Evolutionary conservation across 2,329 filamentous ascomycete genomes (phyloP).

Genomic region (Colletotrichum tanaceti): DNA sequence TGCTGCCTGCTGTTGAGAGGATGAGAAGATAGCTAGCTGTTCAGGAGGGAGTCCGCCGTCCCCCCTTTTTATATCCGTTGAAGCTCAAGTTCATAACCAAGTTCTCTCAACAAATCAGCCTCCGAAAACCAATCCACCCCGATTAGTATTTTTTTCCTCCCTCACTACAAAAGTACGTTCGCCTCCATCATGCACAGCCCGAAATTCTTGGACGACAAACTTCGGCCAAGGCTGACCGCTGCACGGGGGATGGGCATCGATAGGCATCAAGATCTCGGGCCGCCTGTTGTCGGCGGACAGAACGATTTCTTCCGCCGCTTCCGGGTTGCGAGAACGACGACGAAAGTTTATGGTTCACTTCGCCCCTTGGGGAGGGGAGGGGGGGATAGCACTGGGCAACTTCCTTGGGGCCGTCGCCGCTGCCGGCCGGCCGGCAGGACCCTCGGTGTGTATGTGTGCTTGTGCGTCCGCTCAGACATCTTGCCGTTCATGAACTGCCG

Average conservation of each 20-base stretch:
- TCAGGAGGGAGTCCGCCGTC: not conserved
- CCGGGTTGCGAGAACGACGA: slow-evolving; percentile 12
- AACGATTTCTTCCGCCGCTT: not conserved
- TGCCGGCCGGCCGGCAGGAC: not conserved
- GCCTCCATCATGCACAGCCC: slow-evolving; percentile 19
- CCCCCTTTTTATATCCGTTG: slow-evolving; percentile 13
- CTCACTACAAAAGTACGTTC: not conserved
- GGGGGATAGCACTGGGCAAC: not conserved
- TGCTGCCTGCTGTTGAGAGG: not conserved
- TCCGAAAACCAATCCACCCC: too few relatives aligned
- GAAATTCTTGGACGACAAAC: not conserved
- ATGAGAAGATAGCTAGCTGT: accelerated
- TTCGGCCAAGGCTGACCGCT: not conserved
- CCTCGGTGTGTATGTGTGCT: slow-evolving; percentile 5
- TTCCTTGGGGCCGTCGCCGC: too few relatives aligned
- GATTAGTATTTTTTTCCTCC: not conserved
- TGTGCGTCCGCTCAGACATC: slow-evolving; percentile 10
- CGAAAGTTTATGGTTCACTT: slow-evolving; percentile 12
- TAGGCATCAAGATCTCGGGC: not conserved
- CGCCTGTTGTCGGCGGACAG: not conserved
- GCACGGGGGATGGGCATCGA: too few relatives aligned
- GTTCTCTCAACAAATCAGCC: too few relatives aligned
- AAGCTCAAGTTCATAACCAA: not conserved
- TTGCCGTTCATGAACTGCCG: slow-evolving; percentile 3
- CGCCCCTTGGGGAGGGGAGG: not conserved